Evolutionary conservation across 2,329 filamentous ascomycete genomes (phyloP), one percentile per base, ranked within the genome.

Genomic region (Aspergillus aculeatinus): DNA sequence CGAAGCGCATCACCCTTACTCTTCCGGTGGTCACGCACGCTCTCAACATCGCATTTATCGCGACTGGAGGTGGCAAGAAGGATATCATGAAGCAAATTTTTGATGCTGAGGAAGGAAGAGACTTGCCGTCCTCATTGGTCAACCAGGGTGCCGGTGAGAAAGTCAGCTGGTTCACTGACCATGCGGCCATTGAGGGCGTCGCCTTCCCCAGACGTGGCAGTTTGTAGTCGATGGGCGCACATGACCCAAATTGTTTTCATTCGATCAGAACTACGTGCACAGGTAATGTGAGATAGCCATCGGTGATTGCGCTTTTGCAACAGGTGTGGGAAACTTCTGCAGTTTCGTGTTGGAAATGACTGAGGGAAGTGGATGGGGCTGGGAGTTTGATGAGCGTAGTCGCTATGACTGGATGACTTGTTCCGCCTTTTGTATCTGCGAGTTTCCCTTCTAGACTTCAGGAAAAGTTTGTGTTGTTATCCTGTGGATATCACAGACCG

Each of bases 141-240:
- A 99, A 99, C 75, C 86, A 90, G 69, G 87, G 85, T 48, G 89
- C 86, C 3, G 91, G 90, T 49, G 92, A 96, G 65, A 89, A 92
- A 70, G 92, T 92, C 72, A 95, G 88, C 79, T 99, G 95, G 95
- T 98, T 99, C 74, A 92, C 93, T 48, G 95, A 98, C 74, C 84
- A 87, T 70, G 82, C 90, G 4, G 94, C 95, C 51, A 87, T 96
- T 12, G 89, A 96, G 71, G 92, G 91, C 4, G 91, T 99, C 12
- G 81, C 83, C 62, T 97, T 91, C 73, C 91, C 93, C 25, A 84
- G 89, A 72, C 87, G 90, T 67, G 88, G 90, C 21, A 89, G 83
- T 70, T 75, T 88, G 62, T 88, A 72, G 78, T 58, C 49, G 42
- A 49, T 52, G 48, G 21, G 50, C 21, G 53, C 16, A 29, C 33